Evolutionary conservation across 2,329 filamentous ascomycete genomes (phyloP), one percentile per base, ranked within the genome.

Genomic region (Penicillium occitanis): DNA sequence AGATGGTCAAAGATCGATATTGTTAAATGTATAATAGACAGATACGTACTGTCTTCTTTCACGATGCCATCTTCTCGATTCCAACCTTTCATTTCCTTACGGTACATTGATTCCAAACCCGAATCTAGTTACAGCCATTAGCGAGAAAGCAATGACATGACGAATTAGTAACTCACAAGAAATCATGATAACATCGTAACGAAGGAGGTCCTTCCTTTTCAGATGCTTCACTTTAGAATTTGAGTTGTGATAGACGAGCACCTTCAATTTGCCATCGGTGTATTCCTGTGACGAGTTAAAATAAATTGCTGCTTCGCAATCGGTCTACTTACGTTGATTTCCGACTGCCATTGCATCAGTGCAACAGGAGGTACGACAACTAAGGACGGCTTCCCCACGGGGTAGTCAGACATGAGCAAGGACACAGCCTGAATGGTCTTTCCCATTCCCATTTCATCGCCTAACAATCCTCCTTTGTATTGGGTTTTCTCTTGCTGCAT

Each of bases 341-440:
- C 91, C 5, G 87, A 86, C 70, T 90, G 91, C 94, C 94, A 98
- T 75, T 98, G 94, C 91, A 97, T 96, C 60, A 98, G 81, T 48
- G 94, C 94, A 48, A 97, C 94, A 0, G 94, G 94, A 0, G 94
- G 94, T 0, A 97, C 93, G 40, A 97, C 85, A 1, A 98, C 93
- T 3, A 98, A 83, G 0, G 92, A 91, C 1, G 95, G 94, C 64
- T 90, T 81, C 71, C 90, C 90, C 25, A 89, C 91, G 3, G 93
- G 94, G 73, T 91, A 97, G 76, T 98, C 93, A 0, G 94, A 97
- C 95, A 98, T 98, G 78, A 99, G 93, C 53, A 99, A 85, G 2
- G 94, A 97, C 19, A 99, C 95, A 2, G 95, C 94, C 78, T 99
- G 95, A 61, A 99, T 98, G 0, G 95, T 99, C 82, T 99, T 99